Base-by-base conservation (phyloP, 2,329 filamentous ascomycete species). In the Pseudogymnoascus sp. region DNA sequence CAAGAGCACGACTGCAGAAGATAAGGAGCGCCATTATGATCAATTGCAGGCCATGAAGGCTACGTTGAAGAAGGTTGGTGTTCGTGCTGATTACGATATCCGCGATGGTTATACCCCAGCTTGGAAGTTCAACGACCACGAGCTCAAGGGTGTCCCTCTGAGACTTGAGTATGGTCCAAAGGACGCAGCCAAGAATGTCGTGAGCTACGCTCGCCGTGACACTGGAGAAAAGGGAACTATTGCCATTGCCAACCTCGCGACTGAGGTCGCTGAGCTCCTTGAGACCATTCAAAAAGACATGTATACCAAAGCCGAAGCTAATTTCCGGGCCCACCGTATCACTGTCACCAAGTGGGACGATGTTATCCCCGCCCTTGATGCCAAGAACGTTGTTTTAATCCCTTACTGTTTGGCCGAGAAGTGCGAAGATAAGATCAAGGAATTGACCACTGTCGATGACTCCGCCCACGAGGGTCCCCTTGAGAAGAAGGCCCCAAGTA, bases 121-220 rank as follows among this genome's bases (percentile, higher is more conserved):
- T 68, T 97, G 90, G 88, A 99, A 99, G 78, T 99, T 99, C 82
- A 96, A 96, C 78, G 93, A 99, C 78, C 97, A 92, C 91, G 96
- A 99, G 77, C 83, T 97, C 70, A 96, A 93, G 78, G 95, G 96
- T 74, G 89, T 97, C 44, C 95, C 96, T 56, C 84, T 99, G 38
- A 89, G 95, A 65, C 83, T 99, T 64, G 95, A 99, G 77, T 96
- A 96, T 73, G 96, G 96, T 5, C 93, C 95, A 71, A 96, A 96
- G 78, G 95, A 97, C 74, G 88, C 89, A 11, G 91, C 90, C 67
- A 91, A 93, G 74, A 85, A 89, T 64, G 89, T 93, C 44, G 89
- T 97, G 69, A 91, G 89, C 67, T 90, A 85, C 67, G 90, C 93
- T 21, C 90, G 95, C 72, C 90, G 96, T 71, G 95, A 99, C 75